phyloP scores from a whole-genome alignment of 345 rosid genomes.

The Eutrema heterophyllum region DNA sequence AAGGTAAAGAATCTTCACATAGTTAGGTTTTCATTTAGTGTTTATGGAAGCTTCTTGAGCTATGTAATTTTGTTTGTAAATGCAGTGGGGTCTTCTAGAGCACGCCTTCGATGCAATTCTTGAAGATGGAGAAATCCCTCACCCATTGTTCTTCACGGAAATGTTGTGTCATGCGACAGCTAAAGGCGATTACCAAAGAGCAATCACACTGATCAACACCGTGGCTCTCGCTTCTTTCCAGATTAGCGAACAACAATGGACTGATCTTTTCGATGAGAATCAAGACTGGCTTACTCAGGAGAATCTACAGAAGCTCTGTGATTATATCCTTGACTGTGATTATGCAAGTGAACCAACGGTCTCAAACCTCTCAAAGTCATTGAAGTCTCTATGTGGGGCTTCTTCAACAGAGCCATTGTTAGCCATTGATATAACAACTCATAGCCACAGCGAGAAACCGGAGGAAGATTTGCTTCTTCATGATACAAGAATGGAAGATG shows the following conservation, averaged over 20 bases:
- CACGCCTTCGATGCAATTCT: slow-evolving; percentile 73
- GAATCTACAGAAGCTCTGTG: slow-evolving; percentile 43
- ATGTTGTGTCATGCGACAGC: slow-evolving; percentile 59
- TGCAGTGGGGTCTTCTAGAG: slow-evolving; percentile 73
- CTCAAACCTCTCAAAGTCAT: slow-evolving; percentile 54
- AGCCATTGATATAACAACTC: slow-evolving; percentile 12
- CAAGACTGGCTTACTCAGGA: slow-evolving; percentile 35
- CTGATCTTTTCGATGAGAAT: slow-evolving; percentile 43
- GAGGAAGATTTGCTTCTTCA: slow-evolving; percentile 18
- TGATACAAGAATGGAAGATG: slow-evolving; percentile 4
- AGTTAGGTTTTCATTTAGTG: background rate
- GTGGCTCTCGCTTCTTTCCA: slow-evolving; percentile 77
- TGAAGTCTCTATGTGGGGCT: slow-evolving; percentile 38
- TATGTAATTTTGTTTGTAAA: slow-evolving; percentile 1
- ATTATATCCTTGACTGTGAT: slow-evolving; percentile 42
- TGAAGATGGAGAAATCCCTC: slow-evolving; percentile 86
- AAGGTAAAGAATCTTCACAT: slow-evolving; percentile 47
- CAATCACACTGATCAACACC: slow-evolving; percentile 48
- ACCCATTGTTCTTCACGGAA: slow-evolving; percentile 54
- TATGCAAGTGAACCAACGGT: slow-evolving; percentile 52
- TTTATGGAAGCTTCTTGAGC: slow-evolving; percentile 17
- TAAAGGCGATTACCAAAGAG: slow-evolving; percentile 55
- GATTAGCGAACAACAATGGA: slow-evolving; percentile 76
- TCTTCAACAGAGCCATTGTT: slow-evolving; percentile 16
- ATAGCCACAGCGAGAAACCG: background rate